Conservation (phyloP, 352 stramenopile species). For the Pythium aquatile region DNA sequence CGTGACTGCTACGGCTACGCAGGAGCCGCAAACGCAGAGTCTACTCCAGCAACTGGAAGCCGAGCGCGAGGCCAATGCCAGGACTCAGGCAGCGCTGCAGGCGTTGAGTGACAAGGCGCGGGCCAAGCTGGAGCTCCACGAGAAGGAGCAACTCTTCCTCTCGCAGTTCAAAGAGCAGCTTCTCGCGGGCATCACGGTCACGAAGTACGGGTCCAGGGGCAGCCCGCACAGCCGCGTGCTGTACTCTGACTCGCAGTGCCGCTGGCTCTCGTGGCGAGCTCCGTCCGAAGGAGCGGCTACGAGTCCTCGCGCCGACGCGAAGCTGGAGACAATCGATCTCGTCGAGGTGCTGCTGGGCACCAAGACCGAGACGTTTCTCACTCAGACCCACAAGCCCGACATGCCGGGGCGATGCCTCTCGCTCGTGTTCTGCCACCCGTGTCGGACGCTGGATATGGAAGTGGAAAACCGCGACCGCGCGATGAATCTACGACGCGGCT, state of each 20-base stretch:
- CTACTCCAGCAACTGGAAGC: slow-evolving; percentile 26
- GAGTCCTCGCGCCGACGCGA: slow-evolving; percentile 42
- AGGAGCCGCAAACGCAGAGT: slow-evolving; percentile 26
- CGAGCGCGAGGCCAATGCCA: slow-evolving; percentile 31
- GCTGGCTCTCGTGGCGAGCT: slow-evolving; percentile 58
- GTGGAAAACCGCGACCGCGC: slow-evolving; percentile 52
- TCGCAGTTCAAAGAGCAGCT: slow-evolving; percentile 59
- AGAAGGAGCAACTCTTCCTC: slow-evolving; percentile 44
- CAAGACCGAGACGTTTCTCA: slow-evolving; percentile 48
- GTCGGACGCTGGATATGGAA: slow-evolving; percentile 66
- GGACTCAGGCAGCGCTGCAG: slow-evolving; percentile 34
- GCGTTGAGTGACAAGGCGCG: slow-evolving; percentile 32
- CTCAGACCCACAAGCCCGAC: slow-evolving; percentile 31
- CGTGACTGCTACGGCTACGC: background rate
- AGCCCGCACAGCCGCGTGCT: slow-evolving; percentile 51
- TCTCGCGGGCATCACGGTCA: slow-evolving; percentile 45
- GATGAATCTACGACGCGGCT: slow-evolving; percentile 47
- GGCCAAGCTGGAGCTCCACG: slow-evolving; percentile 28
- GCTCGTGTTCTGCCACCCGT: slow-evolving; percentile 69
- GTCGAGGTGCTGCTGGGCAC: slow-evolving; percentile 48
- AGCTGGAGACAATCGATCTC: slow-evolving; percentile 49
- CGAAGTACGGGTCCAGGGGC: slow-evolving; percentile 51
- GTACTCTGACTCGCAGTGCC: slow-evolving; percentile 49
- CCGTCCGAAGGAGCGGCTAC: slow-evolving; percentile 27
- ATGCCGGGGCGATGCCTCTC: slow-evolving; percentile 47